Conservation (phyloP, 495 filamentous ascomycete species). For the Cryomyces minteri region DNA sequence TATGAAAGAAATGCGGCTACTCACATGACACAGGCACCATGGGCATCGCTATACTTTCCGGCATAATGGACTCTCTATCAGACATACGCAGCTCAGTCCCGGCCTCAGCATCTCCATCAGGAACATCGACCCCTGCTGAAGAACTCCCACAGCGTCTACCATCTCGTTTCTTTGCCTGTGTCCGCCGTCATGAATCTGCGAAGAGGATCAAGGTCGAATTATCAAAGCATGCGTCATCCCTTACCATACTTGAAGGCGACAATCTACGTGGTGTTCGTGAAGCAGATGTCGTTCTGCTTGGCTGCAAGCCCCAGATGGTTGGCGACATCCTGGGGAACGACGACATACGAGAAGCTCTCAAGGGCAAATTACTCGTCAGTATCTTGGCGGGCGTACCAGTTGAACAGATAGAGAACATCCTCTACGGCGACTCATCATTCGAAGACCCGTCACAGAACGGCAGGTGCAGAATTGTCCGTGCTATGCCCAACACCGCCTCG, state of each 20-base stretch:
- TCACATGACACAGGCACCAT: constrained; percentile 38
- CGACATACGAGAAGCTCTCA: constrained; percentile 50
- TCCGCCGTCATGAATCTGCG: constrained; percentile 41
- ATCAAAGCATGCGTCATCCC: constrained; percentile 24
- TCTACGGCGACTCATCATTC: constrained; percentile 27
- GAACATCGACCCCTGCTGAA: constrained; percentile 30
- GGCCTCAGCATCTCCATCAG: constrained; percentile 22
- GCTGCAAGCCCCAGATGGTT: constrained; percentile 65
- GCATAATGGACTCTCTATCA: constrained; percentile 50
- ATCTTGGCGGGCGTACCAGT: constrained; percentile 69
- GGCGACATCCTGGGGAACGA: constrained; percentile 38
- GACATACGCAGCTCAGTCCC: constrained; percentile 16
- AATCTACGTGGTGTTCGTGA: constrained; percentile 39
- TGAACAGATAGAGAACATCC: constrained; percentile 37
- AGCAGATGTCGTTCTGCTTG: constrained; percentile 49
- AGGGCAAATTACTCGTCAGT: constrained; percentile 65
- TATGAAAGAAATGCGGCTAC: not conserved
- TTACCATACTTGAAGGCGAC: constrained; percentile 27
- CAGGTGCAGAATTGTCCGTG: constrained; percentile 42
- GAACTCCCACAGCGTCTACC: constrained; percentile 39
- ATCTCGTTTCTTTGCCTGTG: constrained; percentile 57
- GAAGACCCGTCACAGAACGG: constrained; percentile 9
- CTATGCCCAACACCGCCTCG: constrained; percentile 62
- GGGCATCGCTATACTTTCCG: constrained; percentile 69
- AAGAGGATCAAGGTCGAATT: constrained; percentile 43